These are phyloP conservation scores for Trichoderma aggressivum DNA, from an alignment of 2,329 filamentous ascomycete species.

Conservation along the genomic window DNA sequence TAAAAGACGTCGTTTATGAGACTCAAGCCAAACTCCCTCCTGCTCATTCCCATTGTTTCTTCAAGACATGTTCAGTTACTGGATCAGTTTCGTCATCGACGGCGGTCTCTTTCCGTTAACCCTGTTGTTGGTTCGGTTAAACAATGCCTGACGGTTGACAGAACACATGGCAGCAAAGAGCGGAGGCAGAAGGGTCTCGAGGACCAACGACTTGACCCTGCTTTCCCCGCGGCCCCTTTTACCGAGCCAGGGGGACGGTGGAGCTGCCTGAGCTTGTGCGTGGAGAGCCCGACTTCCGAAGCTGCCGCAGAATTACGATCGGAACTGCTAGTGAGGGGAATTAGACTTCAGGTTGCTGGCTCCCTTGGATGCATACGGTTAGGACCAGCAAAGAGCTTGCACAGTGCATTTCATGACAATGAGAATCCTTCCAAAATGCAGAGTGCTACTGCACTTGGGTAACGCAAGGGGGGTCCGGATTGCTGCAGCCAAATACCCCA, in stretches of 20 bases:
- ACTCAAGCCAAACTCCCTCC: neutral
- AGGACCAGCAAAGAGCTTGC: neutral
- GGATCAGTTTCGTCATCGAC: neutral
- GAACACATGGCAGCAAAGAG: neutral
- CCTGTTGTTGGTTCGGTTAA: neutral
- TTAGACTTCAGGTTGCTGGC: slow-evolving; percentile 2
- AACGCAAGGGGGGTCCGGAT: neutral
- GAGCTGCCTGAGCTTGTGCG: slow-evolving; percentile 1
- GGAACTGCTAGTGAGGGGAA: slow-evolving; percentile 10
- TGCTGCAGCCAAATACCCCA: neutral
- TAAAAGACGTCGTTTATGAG: too few relatives aligned
- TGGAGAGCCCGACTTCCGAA: slow-evolving; percentile 12
- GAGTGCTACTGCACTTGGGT: neutral
- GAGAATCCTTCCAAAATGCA: neutral
- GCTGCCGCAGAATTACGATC: slow-evolving; percentile 4
- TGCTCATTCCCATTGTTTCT: neutral
- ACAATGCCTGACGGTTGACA: neutral
- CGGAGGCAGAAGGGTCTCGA: neutral
- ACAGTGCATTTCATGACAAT: neutral
- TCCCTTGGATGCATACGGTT: neutral
- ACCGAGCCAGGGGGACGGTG: slow-evolving; percentile 9
- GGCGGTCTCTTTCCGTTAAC: neutral
- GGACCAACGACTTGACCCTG: neutral
- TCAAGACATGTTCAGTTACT: neutral
- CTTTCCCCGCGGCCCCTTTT: slow-evolving; percentile 9